Evolutionary conservation across 176 grass and related monocot genomes (phyloP), one percentile per base, ranked within the genome.

Genomic region (Canna indica): DNA sequence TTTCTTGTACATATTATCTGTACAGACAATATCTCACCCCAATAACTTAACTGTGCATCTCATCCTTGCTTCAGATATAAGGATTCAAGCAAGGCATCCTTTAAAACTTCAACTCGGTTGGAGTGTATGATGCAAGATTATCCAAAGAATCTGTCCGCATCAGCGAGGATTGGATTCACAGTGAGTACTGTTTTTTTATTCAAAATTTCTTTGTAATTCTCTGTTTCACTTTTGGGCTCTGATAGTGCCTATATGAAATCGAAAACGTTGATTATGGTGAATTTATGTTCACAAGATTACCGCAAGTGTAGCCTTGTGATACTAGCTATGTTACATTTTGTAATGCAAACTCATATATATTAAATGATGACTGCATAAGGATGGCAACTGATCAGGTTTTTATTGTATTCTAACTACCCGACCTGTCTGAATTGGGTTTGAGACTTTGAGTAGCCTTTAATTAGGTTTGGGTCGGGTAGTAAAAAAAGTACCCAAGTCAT

Each of bases 81-180:
- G 38, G 86, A 97, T 85, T 87, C 86, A 39, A 92, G 78, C 72
- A 97, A 97, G 80, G 83, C 77, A 48, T 68, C 86, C 77, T 97
- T 97, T 83, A 97, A 90, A 76, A 92, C 93, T 0, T 87, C 93
- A 30, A 97, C 93, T 77, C 88, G 93, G 27, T 69, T 97, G 68
- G 93, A 97, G 59, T 97, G 93, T 77, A 97, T 97, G 93, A 97
- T 97, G 88, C 93, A 97, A 81, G 93, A 97, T 74, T 97, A 92
- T 82, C 93, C 93, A 65, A 97, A 97, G 77, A 87, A 86, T 59
- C 38, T 97, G n/a, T 74, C 81, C 56, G 75, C 93, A 32, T 82
- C 72, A 29, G 77, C 84, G 34, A 97, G 83, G 83, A 86, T 97
- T 87, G 93, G 88, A 41, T 97, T 97, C 79, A 92, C 93, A 47